Conservation (phyloP, 805 yeast genomes). For the Hagleromyces aurorensis region DNA sequence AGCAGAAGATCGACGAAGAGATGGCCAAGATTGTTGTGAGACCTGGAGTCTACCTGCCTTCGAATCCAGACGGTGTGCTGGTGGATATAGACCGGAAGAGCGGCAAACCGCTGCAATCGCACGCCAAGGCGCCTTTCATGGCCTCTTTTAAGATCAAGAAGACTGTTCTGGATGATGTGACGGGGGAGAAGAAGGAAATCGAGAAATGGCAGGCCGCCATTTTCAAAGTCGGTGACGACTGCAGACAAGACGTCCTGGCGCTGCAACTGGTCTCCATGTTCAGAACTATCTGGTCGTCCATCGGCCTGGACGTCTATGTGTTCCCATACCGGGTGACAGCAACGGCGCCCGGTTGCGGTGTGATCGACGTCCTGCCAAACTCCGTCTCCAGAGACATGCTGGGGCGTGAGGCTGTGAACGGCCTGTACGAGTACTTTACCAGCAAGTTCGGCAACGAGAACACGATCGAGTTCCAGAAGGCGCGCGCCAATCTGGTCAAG, state of each 20-base stretch:
- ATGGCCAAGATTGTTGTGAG: conserved; percentile 70
- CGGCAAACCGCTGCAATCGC: conserved; percentile 93
- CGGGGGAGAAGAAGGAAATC: conserved; percentile 36
- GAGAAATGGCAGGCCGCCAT: conserved; percentile 92
- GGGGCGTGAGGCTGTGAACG: conserved; percentile 98
- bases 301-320: conserved; percentile 84
- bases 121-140: conserved; percentile 98
- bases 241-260: conserved; percentile 94
- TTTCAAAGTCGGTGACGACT: conserved; percentile 98
- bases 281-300: conserved; percentile 79
- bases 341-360: conserved; percentile 99
- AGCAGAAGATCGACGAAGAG: conserved; percentile 91
- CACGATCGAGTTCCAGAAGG: conserved; percentile 81
- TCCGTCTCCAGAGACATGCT: conserved; percentile 95
- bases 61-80: conserved; percentile 93
- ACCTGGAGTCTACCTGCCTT: conserved; percentile 85
- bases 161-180: conserved; percentile 36
- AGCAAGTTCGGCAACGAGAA: conserved; percentile 94
- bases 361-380: conserved; percentile 93
- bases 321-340: conserved; percentile 96
- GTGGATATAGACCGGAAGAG: conserved; percentile 85
- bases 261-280: conserved; percentile 86
- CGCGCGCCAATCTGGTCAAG: conserved; percentile 86
- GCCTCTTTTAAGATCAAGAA: conserved; percentile 84
- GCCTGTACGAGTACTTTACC: conserved; percentile 83